Evolutionary conservation across 331 rosid species (phyloP).

Genomic region (Telfairia occidentalis): DNA sequence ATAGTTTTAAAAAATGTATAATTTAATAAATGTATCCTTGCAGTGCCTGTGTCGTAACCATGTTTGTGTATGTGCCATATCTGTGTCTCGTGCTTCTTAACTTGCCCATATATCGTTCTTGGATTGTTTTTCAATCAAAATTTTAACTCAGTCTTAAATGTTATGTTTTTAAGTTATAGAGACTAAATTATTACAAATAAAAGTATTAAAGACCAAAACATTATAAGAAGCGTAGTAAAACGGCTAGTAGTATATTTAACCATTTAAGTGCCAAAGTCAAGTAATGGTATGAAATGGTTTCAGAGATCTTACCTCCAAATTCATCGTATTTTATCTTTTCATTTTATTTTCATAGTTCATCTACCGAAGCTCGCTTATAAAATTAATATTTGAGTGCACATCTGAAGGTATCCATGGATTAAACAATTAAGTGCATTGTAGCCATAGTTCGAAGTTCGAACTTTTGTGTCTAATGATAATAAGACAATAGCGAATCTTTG

Average conservation of each 20-base stretch:
- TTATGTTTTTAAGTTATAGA: no score
- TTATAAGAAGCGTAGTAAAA: not conserved
- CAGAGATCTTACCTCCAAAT: not conserved
- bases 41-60: no score
- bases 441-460: not conserved
- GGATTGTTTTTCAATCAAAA: no score
- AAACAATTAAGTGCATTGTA: not conserved
- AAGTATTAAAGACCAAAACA: no score
- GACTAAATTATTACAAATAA: no score
- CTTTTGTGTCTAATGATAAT: not conserved
- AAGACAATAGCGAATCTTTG: not conserved
- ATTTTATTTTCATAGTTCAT: no score
- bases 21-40: no score
- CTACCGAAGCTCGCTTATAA: not conserved
- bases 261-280: not conserved
- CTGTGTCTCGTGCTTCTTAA: no score
- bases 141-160: no score
- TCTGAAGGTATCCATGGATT: not conserved
- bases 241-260: not conserved
- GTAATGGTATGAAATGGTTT: not conserved
- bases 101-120: no score
- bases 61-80: no score
- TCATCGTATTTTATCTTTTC: not conserved
- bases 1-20: no score
- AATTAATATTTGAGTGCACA: not conserved